These are phyloP conservation scores for Sclerotinia sclerotiorum DNA, from an alignment of 2,329 filamentous ascomycete genomes.

Conservation along the genomic window DNA sequence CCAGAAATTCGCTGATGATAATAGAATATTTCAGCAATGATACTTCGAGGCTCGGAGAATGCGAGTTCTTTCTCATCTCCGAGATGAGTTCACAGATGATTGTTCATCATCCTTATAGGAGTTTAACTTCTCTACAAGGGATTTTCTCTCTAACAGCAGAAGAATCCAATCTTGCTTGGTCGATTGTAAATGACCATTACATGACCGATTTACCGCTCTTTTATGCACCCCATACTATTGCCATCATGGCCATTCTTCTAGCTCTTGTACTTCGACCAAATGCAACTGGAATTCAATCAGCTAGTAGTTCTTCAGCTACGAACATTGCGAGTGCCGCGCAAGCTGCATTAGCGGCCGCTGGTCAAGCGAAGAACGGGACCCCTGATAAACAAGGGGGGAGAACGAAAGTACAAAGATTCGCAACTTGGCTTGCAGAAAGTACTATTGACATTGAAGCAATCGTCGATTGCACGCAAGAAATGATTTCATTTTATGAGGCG, in stretches of 20 bases:
- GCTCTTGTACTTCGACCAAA: slow-evolving; percentile 66
- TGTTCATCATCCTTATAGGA: slow-evolving; percentile 71
- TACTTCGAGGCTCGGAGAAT: slow-evolving; percentile 69
- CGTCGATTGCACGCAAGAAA: slow-evolving; percentile 69
- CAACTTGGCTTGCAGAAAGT: slow-evolving; percentile 69
- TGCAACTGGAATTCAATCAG: slow-evolving; percentile 46
- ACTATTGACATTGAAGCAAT: slow-evolving; percentile 67
- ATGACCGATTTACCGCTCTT: slow-evolving; percentile 69
- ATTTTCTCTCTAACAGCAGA: slow-evolving; percentile 61
- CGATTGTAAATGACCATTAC: slow-evolving; percentile 72
- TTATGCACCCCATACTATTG: slow-evolving; percentile 67
- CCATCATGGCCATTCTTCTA: slow-evolving; percentile 67
- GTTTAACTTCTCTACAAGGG: slow-evolving; percentile 60
- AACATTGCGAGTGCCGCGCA: slow-evolving; percentile 41
- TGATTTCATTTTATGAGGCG: slow-evolving; percentile 68
- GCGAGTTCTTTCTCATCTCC: slow-evolving; percentile 72
- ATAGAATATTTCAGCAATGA: slow-evolving; percentile 62
- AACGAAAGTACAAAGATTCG: slow-evolving; percentile 51
- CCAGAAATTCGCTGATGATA: slow-evolving; percentile 22
- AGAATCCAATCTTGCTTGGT: slow-evolving; percentile 65
- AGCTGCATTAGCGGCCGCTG: slow-evolving; percentile 38
- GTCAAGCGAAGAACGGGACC: slow-evolving; percentile 32
- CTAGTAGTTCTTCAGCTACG: slow-evolving; percentile 40
- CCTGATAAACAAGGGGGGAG: slow-evolving; percentile 31
- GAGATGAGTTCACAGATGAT: slow-evolving; percentile 74